phyloP scores from a whole-genome alignment of 2,329 filamentous ascomycete genomes.

The Fonsecaea multimorphosa region DNA sequence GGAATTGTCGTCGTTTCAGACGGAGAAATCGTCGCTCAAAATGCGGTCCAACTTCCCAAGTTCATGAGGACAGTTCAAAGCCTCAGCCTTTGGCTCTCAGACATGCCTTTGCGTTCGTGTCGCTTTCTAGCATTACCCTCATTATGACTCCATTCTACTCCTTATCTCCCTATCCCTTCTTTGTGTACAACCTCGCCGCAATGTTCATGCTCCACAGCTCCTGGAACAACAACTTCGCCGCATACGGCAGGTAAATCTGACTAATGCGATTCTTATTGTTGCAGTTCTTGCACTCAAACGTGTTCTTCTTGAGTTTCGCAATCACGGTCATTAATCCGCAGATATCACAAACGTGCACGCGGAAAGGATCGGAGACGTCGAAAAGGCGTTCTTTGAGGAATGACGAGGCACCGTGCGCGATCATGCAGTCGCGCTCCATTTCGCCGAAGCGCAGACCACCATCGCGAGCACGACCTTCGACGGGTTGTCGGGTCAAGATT shows the following conservation, averaged over 20 bases:
- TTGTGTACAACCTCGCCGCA: slow-evolving; percentile 94
- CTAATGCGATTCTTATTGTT: slow-evolving; percentile 99
- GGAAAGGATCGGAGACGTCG: slow-evolving; percentile 96
- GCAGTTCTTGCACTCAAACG: slow-evolving; percentile 95
- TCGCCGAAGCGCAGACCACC: slow-evolving; percentile 99
- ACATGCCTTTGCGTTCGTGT: background rate
- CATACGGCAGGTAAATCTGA: slow-evolving; percentile 96
- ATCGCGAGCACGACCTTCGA: slow-evolving; percentile 96
- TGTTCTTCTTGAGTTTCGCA: slow-evolving; percentile 92
- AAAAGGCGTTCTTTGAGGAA: slow-evolving; percentile 98
- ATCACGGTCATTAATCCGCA: slow-evolving; percentile 99
- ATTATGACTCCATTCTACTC: background rate
- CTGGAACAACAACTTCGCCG: slow-evolving; percentile 97
- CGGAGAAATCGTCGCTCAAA: slow-evolving; percentile 5
- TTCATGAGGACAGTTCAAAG: background rate
- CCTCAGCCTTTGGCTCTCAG: background rate
- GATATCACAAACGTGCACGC: slow-evolving; percentile 97
- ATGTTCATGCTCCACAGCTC: slow-evolving; percentile 99
- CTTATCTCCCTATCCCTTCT: slow-evolving; percentile 44
- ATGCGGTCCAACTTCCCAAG: background rate
- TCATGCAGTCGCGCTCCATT: slow-evolving; percentile 99
- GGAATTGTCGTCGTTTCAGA: background rate
- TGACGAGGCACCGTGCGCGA: slow-evolving; percentile 95
- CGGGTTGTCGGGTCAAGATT: slow-evolving; percentile 95
- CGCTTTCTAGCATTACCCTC: background rate